phyloP scores from a whole-genome alignment of 2,329 filamentous ascomycete genomes.

The Hymenotorrendiella dingleyae region DNA sequence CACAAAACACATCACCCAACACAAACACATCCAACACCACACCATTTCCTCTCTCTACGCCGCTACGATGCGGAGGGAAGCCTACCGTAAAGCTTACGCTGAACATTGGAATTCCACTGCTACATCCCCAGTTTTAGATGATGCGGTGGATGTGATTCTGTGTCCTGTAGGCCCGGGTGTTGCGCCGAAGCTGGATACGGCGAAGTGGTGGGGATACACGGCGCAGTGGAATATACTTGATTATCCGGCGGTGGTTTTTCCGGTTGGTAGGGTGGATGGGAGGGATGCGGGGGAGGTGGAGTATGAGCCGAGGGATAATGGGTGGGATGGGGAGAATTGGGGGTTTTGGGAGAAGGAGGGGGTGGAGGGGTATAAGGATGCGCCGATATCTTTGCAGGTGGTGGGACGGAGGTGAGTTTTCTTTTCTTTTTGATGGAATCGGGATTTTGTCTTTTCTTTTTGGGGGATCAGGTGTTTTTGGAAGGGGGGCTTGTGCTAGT shows the following conservation, averaged over 20 bases:
- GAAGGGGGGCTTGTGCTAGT: too few species aligned
- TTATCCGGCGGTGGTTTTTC: conserved; percentile 58
- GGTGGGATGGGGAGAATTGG: conserved; percentile 29
- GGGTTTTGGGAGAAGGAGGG: conserved; percentile 33
- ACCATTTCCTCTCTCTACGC: conserved; percentile 38
- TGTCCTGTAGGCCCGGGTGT: conserved; percentile 51
- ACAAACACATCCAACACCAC: conserved; percentile 40
- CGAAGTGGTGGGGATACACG: conserved; percentile 58
- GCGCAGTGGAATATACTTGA: conserved; percentile 64
- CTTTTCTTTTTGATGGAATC: too few species aligned
- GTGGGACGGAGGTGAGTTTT: conserved; percentile 31
- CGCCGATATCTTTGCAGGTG: conserved; percentile 37
- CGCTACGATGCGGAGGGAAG: conserved; percentile 36
- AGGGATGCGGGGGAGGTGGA: conserved; percentile 23
- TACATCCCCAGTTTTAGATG: conserved; percentile 27
- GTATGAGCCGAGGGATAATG: conserved; percentile 31
- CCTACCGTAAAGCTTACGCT: conserved; percentile 22
- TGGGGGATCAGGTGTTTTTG: too few species aligned
- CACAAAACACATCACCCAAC: conserved; percentile 49
- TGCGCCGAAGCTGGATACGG: conserved; percentile 45
- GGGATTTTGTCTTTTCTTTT: not conserved
- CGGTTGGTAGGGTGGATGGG: conserved; percentile 37
- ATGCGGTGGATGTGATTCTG: conserved; percentile 53
- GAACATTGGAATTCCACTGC: conserved; percentile 25
- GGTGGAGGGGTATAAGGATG: conserved; percentile 33